phyloP scores from a whole-genome alignment of 2,329 filamentous ascomycete species.

The Mariannaea sp. region DNA sequence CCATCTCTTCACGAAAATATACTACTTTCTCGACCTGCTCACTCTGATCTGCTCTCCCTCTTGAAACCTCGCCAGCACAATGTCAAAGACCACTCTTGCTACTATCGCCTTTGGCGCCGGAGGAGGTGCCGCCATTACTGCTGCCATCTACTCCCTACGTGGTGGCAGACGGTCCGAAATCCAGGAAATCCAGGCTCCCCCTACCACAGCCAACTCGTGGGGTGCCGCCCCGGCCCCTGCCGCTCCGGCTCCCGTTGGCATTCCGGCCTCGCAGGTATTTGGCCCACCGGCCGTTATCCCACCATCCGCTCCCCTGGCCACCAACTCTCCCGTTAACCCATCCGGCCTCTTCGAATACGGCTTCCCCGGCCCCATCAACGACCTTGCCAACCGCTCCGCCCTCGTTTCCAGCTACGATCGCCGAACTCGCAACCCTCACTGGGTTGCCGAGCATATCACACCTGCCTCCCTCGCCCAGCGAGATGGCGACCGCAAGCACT shows the following conservation, averaged over 20 bases:
- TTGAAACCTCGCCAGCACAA: constrained; percentile 45
- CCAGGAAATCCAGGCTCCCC: constrained; percentile 38
- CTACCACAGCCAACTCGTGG: constrained; percentile 37
- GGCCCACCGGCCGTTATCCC: constrained; percentile 39
- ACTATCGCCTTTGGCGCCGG: constrained; percentile 78
- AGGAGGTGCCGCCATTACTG: constrained; percentile 75
- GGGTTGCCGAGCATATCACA: constrained; percentile 97
- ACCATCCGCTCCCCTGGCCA: constrained; percentile 38
- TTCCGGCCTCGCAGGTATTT: constrained; percentile 65
- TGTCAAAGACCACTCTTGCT: constrained; percentile 80
- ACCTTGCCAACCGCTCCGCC: constrained; percentile 76
- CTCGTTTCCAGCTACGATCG: constrained; percentile 91
- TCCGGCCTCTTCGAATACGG: constrained; percentile 82
- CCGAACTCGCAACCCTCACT: constrained; percentile 86
- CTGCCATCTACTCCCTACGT: constrained; percentile 67
- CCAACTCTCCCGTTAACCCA: constrained; percentile 67
- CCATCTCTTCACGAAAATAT: neutral
- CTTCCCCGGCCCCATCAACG: constrained; percentile 88
- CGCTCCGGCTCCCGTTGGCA: constrained; percentile 40
- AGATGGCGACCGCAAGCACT: constrained; percentile 83
- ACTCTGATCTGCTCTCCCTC: neutral
- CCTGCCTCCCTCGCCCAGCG: constrained; percentile 75
- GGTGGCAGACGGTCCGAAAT: constrained; percentile 52
- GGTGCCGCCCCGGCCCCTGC: constrained; percentile 36
- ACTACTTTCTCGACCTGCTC: neutral